Conservation (phyloP, 805 yeast genomes). For the Yarrowia hollandica region DNA sequence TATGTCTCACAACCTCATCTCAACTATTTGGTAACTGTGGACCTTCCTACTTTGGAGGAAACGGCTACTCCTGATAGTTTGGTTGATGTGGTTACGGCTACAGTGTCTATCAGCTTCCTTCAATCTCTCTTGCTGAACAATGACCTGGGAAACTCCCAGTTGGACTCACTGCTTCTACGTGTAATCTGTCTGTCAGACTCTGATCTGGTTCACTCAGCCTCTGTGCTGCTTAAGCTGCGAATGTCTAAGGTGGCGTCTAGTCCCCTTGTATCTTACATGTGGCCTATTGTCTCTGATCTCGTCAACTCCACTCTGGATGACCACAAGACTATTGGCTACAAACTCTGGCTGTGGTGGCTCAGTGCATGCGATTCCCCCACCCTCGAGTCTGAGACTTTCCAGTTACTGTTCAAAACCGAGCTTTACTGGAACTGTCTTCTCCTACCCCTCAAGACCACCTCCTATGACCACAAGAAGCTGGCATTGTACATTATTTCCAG, state of each 20-base stretch:
- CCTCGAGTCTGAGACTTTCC: slow-evolving; percentile 15
- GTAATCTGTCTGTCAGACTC: slow-evolving; percentile 4
- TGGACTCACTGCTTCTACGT: slow-evolving; percentile 10
- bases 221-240: neutral
- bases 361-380: neutral
- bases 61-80: neutral
- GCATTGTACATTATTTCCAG: slow-evolving; percentile 63
- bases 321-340: slow-evolving; percentile 31
- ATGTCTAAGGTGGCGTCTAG: neutral
- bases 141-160: neutral
- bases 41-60: neutral
- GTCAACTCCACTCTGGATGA: neutral
- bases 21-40: slow-evolving; percentile 12
- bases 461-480: slow-evolving; percentile 70
- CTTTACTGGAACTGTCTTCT: slow-evolving; percentile 62
- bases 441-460: slow-evolving; percentile 52
- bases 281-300: slow-evolving; percentile 19
- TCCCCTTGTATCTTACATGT: neutral
- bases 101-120: neutral
- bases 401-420: slow-evolving; percentile 29
- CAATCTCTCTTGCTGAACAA: slow-evolving; percentile 3
- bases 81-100: neutral
- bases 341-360: slow-evolving; percentile 34
- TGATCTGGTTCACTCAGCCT: neutral
- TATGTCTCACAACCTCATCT: slow-evolving; percentile 14